Evolutionary conservation across 2,329 filamentous ascomycete species (phyloP), one percentile per base, ranked within the genome.

Genomic region (Cadophora sp.): DNA sequence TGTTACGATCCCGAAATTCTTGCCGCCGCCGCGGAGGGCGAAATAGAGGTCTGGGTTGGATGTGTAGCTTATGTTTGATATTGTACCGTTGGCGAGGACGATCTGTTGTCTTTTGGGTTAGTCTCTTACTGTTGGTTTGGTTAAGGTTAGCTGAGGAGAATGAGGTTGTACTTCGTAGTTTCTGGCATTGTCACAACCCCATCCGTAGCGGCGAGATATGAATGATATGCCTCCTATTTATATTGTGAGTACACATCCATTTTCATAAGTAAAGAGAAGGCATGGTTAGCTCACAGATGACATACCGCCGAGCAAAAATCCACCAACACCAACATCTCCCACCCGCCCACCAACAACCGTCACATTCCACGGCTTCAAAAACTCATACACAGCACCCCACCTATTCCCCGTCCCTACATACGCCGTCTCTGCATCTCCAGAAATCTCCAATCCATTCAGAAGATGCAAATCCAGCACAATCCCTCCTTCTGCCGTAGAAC

Each of bases 21-120:
- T 85, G 20, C 83, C 82, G n/a, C 86, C 86, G 7, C 86, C 87
- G 61, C 83, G 83, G 4, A 88, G 80, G 0, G 83, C 84, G 70
- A 78, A 80, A 76, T 80, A 87, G 11, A 89, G 78, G 60, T 87
- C 85, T 0, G 79, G 68, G 67, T 87, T 76, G 11, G 64, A 56
- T 0, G 71, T 73, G 14, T 79, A 74, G 2, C 81, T 84, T 77
- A 79, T 77, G 0, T 71, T 76, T 1, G 80, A 74, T 7, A 86
- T 77, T 67, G 84, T 82, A 75, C 85, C 84, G 64, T 86, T 83
- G 0, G 80, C 80, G 9, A 80, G 76, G 0, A 83, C 79, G 13
- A 72, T 41, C 65, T 71, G 22, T 61, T 36, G 9, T 68, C 4
- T 16, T 39, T 18, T 56, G 36, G 5, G 36, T 39, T 9, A 39